These are phyloP conservation scores for Trichophyton rubrum DNA, from an alignment of 2,329 filamentous ascomycete species.

Conservation along the genomic window DNA sequence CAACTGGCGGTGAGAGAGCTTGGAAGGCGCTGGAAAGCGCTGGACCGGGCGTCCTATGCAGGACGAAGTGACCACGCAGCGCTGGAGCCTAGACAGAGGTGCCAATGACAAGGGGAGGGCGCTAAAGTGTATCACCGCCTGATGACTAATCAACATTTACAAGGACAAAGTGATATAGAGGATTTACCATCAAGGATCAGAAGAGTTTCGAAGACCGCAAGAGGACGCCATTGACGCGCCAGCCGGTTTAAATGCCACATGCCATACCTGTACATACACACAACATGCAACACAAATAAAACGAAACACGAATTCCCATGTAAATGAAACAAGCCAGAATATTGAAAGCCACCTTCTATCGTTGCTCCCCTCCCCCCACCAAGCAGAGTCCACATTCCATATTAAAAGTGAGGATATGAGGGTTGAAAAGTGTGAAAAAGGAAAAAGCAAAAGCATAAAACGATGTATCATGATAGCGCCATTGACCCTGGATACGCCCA, in stretches of 20 bases:
- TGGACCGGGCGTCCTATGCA: neutral
- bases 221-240: neutral
- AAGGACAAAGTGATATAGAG: neutral
- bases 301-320: neutral
- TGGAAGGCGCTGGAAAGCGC: slow-evolving; percentile 13
- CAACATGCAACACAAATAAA: neutral
- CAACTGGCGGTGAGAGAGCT: neutral
- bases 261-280: neutral
- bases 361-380: neutral
- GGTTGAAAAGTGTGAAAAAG: neutral
- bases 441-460: neutral
- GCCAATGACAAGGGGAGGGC: neutral
- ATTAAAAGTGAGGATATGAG: neutral
- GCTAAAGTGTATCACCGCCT: neutral
- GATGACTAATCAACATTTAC: neutral
- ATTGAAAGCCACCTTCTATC: neutral
- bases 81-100: slow-evolving; percentile 1
- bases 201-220: neutral
- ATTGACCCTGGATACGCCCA: neutral
- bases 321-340: neutral
- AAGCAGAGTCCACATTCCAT: neutral
- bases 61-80: slow-evolving; percentile 4
- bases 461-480: neutral
- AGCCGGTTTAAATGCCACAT: neutral
- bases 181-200: neutral